A percentile compares a stretch with the other conserved stretches of the same genome.
Conservation (phyloP, 768 basidiomycete species). For the Harrya chromipes region DNA sequence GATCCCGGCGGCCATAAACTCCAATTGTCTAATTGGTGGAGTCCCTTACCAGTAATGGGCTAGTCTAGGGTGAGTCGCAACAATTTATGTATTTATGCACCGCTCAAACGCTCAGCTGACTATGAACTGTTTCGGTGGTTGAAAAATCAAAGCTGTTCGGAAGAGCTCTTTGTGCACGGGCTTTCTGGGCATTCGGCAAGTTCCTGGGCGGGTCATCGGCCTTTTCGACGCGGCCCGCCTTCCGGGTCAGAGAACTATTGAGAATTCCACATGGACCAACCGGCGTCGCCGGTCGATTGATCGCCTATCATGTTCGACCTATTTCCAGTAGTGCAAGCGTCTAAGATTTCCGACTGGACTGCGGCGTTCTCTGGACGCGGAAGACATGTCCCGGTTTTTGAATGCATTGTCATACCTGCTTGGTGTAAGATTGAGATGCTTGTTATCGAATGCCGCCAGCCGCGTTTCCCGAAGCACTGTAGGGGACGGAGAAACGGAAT, state of each 20-base stretch:
- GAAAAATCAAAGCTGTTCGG: not conserved
- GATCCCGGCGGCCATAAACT: not conserved
- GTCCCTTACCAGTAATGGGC: conserved; percentile 1
- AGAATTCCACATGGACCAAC: not conserved
- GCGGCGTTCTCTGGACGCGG: not conserved
- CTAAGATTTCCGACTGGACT: not conserved
- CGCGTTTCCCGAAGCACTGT: not conserved
- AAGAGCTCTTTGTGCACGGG: not conserved
- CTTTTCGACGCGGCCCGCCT: conserved; percentile 5
- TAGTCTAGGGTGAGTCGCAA: not conserved
- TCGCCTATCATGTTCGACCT: not conserved
- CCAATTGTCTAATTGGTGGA: conserved; percentile 8
- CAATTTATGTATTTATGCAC: not conserved
- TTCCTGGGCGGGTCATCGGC: not conserved
- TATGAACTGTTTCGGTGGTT: no score
- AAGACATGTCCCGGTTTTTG: not conserved
- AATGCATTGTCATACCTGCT: not conserved
- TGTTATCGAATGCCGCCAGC: conserved; percentile 2
- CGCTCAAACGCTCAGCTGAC: not conserved
- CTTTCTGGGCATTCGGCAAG: not conserved
- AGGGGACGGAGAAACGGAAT: no score
- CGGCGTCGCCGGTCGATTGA: not conserved
- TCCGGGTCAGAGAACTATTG: conserved; percentile 5
- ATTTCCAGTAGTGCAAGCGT: not conserved
- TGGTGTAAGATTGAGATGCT: not conserved